phyloP scores from a whole-genome alignment of 2,329 filamentous ascomycete genomes.

The Cladosporium velox region DNA sequence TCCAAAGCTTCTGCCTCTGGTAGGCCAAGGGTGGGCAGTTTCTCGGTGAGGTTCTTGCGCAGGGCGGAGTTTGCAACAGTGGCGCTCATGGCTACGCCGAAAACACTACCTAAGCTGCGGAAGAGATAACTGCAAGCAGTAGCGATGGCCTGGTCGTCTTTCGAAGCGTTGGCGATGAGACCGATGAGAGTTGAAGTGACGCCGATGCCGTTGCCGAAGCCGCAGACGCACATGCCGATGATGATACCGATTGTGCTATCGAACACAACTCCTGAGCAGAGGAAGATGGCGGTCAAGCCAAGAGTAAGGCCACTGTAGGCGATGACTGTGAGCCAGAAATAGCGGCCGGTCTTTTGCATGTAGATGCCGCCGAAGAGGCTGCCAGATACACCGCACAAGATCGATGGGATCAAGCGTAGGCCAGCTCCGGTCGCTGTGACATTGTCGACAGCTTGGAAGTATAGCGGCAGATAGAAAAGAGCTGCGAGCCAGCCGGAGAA shows the following conservation, averaged over 20 bases:
- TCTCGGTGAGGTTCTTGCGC: constrained; percentile 55
- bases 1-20: constrained; percentile 61
- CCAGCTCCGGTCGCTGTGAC: constrained; percentile 66
- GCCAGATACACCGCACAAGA: constrained; percentile 62
- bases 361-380: constrained; percentile 65
- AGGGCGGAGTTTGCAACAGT: constrained; percentile 72
- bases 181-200: constrained; percentile 73
- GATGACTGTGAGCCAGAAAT: constrained; percentile 67
- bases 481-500: constrained; percentile 61
- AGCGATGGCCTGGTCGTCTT: constrained; percentile 70
- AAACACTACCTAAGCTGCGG: constrained; percentile 67
- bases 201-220: constrained; percentile 59
- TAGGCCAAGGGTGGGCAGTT: constrained; percentile 46
- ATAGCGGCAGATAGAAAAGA: constrained; percentile 74
- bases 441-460: constrained; percentile 72
- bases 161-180: constrained; percentile 68
- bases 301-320: constrained; percentile 57
- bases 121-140: constrained; percentile 82
- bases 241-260: constrained; percentile 57
- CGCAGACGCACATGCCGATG: constrained; percentile 57
- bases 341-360: constrained; percentile 71
- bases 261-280: constrained; percentile 58
- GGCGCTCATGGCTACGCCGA: constrained; percentile 68
- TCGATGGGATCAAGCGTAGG: constrained; percentile 66
- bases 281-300: constrained; percentile 58